Base-by-base conservation (phyloP, 495 filamentous ascomycete species). In the Recurvomyces mirabilis region DNA sequence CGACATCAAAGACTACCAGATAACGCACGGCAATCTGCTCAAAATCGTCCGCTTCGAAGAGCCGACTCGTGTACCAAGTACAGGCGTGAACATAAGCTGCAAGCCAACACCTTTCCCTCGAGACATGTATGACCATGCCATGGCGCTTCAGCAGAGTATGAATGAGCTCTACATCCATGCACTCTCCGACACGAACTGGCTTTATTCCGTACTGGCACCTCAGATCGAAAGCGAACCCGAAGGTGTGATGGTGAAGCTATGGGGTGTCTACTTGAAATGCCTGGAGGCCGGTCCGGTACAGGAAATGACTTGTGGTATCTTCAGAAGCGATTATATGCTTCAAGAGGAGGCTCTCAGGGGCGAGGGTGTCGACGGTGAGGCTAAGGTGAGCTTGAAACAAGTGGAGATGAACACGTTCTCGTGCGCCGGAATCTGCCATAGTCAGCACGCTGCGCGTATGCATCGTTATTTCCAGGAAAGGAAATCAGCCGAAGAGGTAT, bases 361-460 rank as follows among this genome's bases (percentile, higher is more conserved):
- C n/a, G n/a, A n/a, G n/a, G n/a, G n/a, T n/a, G n/a, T n/a, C n/a
- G n/a, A n/a, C n/a, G 33, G 9, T 18, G 1, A 36, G 13, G 12
- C 20, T 14, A 15, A 41, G 9, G 17, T n/a, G 15, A 32, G 2
- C 1, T 21, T 58, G 10, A 58, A 55, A 32, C 55, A 58, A 40
- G 55, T 58, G n/a, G 55, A 58, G 44, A 38, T 58, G 33, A 58
- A 58, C 37, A 52, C 47, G 21, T 48, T 58, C 21, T 51, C 52
- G 14, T 46, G 33, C 17, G 52, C 55, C 13, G 55, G 55, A 15
- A 48, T 39, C 9, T 47, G 47, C 23, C 55, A 58, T 23, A 39
- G 36, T 13, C 46, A 52, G 29, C 38, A 43, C 12, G 47, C 46
- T 14, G 38, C 38, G 12, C 19, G 19, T 39, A 55, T 58, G 55